Evolutionary conservation across 2,329 filamentous ascomycete genomes (phyloP), one percentile per base, ranked within the genome.

Genomic region (Thielaviopsis musarum): DNA sequence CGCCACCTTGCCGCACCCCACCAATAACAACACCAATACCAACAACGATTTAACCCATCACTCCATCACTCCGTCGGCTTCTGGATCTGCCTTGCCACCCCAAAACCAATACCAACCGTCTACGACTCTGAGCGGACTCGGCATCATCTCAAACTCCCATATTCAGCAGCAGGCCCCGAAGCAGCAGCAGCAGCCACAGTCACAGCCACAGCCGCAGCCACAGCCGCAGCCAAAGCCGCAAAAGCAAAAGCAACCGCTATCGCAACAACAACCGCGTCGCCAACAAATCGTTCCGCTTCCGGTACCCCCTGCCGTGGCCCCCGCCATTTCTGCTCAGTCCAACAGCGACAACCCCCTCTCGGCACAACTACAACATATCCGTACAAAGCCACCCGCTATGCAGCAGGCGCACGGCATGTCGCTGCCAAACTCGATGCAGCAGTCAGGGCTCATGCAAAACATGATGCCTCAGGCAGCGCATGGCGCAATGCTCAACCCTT

Each of bases 401-500:
- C 22, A 59, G 34, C 61, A 22, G 41, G 30, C 59, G 17, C 52
- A 64, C 51, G 54, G 38, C 38, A 45, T 45, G 38, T 45, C 38
- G 38, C 38, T 45, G 38, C 17, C 38, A n/a, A 45, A 45, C 38
- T 17, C 38, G 5, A 45, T 45, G 38, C 38, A 45, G 38, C 54
- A 48, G n/a, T 28, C 54, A 12, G 48, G 28, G 24, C 54, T 56
- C 6, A 56, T 56, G 54, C 54, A 56, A 48, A 61, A 55, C 65
- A 59, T 52, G 24, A 30, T 41, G 21, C 38, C 54, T 26, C 51
- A 38, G 22, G 48, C 26, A 48, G 49, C n/a, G 34, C 59, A 38
- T n/a, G 24, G 19, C 7, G 19, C 19, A n/a, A 53, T 30, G 41
- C 66, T 75, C 49, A 71, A 70, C 10, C 69, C 77, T 1, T 69